Percentiles rank a stretch among this genome's conserved stretches.
These are phyloP conservation scores for Eucalyptus tenuipes DNA, from an alignment of 345 rosid species.

Conservation along the genomic window DNA sequence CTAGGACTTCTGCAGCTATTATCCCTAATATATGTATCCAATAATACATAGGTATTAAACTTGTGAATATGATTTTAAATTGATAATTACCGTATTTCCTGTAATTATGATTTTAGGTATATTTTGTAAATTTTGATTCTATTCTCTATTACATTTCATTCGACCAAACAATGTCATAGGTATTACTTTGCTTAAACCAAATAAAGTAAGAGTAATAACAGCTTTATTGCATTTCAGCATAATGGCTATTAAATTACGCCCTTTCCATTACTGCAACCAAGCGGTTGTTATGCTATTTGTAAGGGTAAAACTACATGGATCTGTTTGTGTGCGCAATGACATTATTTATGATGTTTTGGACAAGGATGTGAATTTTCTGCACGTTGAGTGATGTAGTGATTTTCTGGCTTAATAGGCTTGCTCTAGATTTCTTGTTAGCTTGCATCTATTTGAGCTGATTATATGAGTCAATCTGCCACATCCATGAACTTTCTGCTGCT, in stretches of 20 bases:
- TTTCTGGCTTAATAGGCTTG: neutral
- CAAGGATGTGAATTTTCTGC: neutral
- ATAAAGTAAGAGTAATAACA: neutral
- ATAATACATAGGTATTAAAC: neutral
- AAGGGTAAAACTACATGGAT: neutral
- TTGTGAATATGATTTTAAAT: neutral
- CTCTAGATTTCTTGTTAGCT: neutral
- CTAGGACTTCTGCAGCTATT: neutral
- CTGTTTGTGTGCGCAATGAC: neutral
- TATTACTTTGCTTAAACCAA: neutral
- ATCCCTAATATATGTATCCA: neutral
- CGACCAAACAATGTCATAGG: neutral
- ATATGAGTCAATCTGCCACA: neutral
- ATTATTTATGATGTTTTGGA: neutral
- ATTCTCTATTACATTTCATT: neutral
- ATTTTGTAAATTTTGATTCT: neutral
- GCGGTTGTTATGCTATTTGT: neutral
- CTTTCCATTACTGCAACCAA: neutral
- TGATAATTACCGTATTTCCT: neutral
- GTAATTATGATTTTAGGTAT: neutral
- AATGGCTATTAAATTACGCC: neutral
- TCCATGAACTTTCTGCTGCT: neutral
- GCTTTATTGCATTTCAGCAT: neutral
- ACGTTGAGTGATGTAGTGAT: neutral
- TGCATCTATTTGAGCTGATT: neutral